Conservation (phyloP, 768 basidiomycete species). For the Mycena epipterygia region DNA sequence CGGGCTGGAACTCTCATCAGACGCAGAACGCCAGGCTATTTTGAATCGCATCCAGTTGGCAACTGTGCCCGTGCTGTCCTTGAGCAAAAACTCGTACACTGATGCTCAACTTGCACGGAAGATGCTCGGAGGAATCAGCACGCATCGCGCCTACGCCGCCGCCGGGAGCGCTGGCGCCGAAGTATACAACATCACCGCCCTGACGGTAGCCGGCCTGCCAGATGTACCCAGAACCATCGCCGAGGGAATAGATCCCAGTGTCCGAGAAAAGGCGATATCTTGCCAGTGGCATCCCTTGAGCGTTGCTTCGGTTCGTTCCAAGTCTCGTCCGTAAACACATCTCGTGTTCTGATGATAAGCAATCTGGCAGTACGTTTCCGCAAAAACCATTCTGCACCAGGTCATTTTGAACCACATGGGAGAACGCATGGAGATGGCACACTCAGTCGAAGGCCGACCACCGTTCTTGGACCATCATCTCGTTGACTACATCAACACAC, state of each 20-base stretch:
- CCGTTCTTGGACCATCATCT: conserved; percentile 29
- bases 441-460: conserved; percentile 25
- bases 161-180: not conserved
- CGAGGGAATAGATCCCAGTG: conserved; percentile 14
- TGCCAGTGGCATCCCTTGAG: conserved; percentile 16
- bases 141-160: not conserved
- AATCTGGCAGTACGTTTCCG: conserved; percentile 9
- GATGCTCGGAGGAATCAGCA: not conserved
- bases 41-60: not conserved
- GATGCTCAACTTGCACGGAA: not conserved
- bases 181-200: not conserved
- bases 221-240: not conserved
- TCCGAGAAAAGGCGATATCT: conserved; percentile 6
- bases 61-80: not conserved
- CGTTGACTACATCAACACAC: too few species aligned
- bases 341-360: not conserved
- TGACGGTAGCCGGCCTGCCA: not conserved
- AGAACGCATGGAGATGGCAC: conserved; percentile 27
- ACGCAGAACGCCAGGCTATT: not conserved
- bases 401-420: conserved; percentile 21
- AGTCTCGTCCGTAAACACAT: too few species aligned
- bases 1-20: not conserved
- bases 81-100: not conserved
- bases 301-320: conserved; percentile 4
- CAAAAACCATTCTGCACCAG: conserved; percentile 16